Base-by-base conservation (phyloP, 2,329 filamentous ascomycete genomes). In the Rhexocercosporidium sp. region DNA sequence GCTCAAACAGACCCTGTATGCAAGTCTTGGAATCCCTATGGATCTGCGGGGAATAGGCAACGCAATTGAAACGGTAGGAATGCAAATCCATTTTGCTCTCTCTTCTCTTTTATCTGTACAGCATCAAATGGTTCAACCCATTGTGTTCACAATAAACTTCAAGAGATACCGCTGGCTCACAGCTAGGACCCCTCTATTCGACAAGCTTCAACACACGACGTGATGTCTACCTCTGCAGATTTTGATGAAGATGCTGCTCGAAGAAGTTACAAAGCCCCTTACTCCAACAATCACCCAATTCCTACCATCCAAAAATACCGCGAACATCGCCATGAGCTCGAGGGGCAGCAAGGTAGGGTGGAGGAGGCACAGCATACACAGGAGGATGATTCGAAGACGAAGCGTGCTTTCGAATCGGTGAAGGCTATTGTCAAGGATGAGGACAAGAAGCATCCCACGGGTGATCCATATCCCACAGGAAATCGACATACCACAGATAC, bases 271-370 rank as follows among this genome's bases (percentile, higher is more conserved):
- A 64, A 47, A 67, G 71, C 73, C 22, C 73, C 72, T 7, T 73
- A 72, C 53, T 74, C 72, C 12, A 59, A 69, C 27, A 68, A 73
- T 34, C 72, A 71, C 54, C 73, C 72, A 5, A 72, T 75, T 53
- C 73, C 72, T 61, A 75, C 72, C 3, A 66, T 75, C 14, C 71
- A 74, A 57, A 64, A 46, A 61, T 75, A 74, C 47, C 70, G 71
- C 51, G 69, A 75, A 67, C 71, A 73, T 65, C 69, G 69, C 16
- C 61, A 69, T 25, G 66, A 73, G 46, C 57, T 75, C 18, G 62
- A 73, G 9, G 69, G 66, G 18, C 63, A 70, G 39, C 62, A 70
- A 29, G 53, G 68, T 22, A 63, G 69, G 25, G 72, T 66, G 3
- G 72, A 73, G 62, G 69, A 71, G 59, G 66, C 72, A 47, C 73